Evolutionary conservation across 805 yeast species (phyloP).

Genomic region (Monosporozyma yasuniensis): DNA sequence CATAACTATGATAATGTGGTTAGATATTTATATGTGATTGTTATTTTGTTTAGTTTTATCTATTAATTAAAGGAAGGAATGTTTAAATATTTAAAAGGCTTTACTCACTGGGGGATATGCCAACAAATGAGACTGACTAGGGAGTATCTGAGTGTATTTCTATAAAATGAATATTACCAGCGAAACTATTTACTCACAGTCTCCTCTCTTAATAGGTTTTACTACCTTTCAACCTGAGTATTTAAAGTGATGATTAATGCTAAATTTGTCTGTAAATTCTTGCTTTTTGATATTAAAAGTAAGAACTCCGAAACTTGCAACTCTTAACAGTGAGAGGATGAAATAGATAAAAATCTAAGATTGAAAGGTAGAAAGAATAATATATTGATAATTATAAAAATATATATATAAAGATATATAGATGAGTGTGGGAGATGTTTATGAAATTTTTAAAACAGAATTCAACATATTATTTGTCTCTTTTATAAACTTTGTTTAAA

Average conservation of each 20-base stretch:
- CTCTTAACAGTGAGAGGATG: background rate
- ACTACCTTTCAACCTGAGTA: too few species aligned
- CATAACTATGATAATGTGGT: background rate
- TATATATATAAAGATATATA: background rate
- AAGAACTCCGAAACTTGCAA: background rate
- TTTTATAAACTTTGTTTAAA: conserved; percentile 86
- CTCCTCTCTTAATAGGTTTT: too few species aligned
- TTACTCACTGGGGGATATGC: background rate
- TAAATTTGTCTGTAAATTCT: background rate
- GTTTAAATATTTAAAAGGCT: background rate
- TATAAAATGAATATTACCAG: background rate
- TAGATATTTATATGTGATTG: background rate
- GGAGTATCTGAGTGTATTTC: background rate
- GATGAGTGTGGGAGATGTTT: background rate
- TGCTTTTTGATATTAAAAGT: background rate
- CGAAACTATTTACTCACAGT: too few species aligned
- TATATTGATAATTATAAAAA: background rate
- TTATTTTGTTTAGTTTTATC: background rate
- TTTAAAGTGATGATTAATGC: background rate
- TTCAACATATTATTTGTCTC: conserved; percentile 55
- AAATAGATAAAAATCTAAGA: too few species aligned
- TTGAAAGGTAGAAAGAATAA: background rate
- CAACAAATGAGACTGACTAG: too few species aligned
- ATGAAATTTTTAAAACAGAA: background rate
- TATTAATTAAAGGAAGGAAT: background rate